These are phyloP conservation scores for Solanum megistacrolobum DNA, from an alignment of 257 asterid species.

Conservation along the genomic window DNA sequence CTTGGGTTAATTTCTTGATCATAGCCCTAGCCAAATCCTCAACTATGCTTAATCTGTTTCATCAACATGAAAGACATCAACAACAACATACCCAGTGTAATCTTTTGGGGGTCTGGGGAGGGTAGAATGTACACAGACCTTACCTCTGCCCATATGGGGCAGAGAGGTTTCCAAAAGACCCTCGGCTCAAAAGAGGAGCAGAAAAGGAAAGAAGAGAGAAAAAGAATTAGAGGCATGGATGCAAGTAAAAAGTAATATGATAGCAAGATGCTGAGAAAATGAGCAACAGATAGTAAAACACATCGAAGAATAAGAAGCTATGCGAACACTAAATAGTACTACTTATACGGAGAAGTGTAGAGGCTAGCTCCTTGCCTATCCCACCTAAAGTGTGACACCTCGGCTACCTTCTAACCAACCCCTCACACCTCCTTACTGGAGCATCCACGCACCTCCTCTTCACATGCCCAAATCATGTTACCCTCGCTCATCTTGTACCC, in stretches of 20 bases:
- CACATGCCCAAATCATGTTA: not conserved
- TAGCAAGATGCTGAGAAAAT: not conserved
- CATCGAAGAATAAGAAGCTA: not conserved
- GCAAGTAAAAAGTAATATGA: not conserved
- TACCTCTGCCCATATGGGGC: not conserved
- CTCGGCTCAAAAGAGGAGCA: not conserved
- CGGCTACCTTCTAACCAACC: not conserved
- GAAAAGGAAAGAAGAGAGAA: not conserved
- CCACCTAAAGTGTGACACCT: not conserved
- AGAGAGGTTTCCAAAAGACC: not conserved
- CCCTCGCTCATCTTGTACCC: not conserved
- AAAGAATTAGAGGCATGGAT: not conserved
- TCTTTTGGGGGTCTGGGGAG: not conserved
- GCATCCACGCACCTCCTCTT: not conserved
- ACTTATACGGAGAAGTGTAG: not conserved
- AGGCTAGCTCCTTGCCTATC: not conserved
- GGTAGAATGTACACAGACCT: not conserved
- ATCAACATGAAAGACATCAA: constrained; percentile 12
- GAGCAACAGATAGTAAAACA: not conserved
- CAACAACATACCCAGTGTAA: not conserved
- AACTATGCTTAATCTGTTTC: constrained; percentile 62
- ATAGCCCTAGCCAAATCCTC: constrained; percentile 75
- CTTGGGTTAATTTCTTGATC: constrained; percentile 88
- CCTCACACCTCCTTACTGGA: not conserved
- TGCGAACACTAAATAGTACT: not conserved